Conservation (phyloP, 1,139 yeast genomes). For the Maudiozyma humilis region DNA sequence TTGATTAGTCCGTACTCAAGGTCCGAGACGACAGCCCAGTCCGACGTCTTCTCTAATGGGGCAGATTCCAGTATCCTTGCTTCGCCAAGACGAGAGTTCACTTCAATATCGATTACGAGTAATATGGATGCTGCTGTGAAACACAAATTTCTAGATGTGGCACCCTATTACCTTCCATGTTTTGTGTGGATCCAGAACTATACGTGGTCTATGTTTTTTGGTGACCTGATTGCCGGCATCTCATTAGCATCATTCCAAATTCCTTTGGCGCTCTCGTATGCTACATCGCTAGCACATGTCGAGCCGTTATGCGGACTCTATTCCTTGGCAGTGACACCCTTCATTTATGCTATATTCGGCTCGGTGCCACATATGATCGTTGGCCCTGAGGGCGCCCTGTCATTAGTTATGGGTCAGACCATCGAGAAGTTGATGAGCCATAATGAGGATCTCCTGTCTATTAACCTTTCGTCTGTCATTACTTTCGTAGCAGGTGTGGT, state of each 20-base stretch:
- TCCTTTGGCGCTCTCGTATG: slow-evolving; percentile 82
- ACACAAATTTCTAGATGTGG: slow-evolving; percentile 15
- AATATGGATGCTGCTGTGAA: not conserved
- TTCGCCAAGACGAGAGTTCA: not conserved
- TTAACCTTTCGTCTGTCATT: slow-evolving; percentile 63
- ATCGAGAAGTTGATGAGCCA: slow-evolving; percentile 60
- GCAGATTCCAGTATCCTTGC: not conserved
- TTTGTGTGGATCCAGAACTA: slow-evolving; percentile 72
- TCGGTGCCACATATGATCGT: slow-evolving; percentile 95
- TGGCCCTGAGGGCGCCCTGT: slow-evolving; percentile 94
- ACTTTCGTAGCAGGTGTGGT: slow-evolving; percentile 73
- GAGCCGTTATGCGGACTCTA: slow-evolving; percentile 81
- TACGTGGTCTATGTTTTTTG: slow-evolving; percentile 42
- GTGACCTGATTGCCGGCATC: slow-evolving; percentile 79
- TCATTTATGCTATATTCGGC: slow-evolving; percentile 74
- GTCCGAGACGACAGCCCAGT: not conserved
- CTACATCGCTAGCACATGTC: slow-evolving; percentile 83
- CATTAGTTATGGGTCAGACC: slow-evolving; percentile 85
- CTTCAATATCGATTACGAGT: not conserved
- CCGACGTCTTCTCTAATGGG: slow-evolving; percentile 1
- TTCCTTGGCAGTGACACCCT: slow-evolving; percentile 76
- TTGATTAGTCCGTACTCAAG: not conserved
- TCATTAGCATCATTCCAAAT: slow-evolving; percentile 87
- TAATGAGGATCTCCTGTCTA: slow-evolving; percentile 42
- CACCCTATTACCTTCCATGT: slow-evolving; percentile 75